Base-by-base conservation (phyloP, 2,329 filamentous ascomycete species). In the Aspergillus ochraceoroseus region DNA sequence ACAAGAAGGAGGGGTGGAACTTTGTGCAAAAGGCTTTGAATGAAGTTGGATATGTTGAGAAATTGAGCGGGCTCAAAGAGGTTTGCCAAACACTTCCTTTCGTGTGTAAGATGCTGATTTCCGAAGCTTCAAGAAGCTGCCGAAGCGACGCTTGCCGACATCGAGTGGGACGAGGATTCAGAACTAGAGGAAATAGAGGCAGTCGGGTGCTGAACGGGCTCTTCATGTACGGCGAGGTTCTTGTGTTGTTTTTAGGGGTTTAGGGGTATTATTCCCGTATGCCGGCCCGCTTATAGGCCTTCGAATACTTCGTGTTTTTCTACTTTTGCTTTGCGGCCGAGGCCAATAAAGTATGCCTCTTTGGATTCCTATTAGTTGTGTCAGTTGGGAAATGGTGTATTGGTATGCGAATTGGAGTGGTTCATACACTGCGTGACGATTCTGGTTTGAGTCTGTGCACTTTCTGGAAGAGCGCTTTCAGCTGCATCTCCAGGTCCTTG, bases 361-460 rank as follows among this genome's bases (percentile, higher is more conserved):
- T 80, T 87, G 1, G 85, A 89, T 70, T 87, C 84, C 85, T 88
- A 51, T 15, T 20, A 15, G 32, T 31, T 38, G 22, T 13, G 29
- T 58, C 37, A 56, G 47, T 28, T 26, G 39, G 12, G 8, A n/a
- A 22, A 28, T 22, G 19, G 12, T 12, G 7, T 25, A 37, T 38
- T 29, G 41, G 27, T 40, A 28, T 22, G 26, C 23, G 28, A 20
- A 33, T 7, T 20, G 14, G 4, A 33, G 14, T 17, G 13, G 32
- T 26, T 26, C 53, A 33, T 73, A 94, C 92, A 63, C 76, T 85
- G 58, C 92, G 77, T 25, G 90, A 96, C 5, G 88, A 85, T 41
- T 94, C 85, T 1, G 94, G 92, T 65, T 98, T 98, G 63, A 94
- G 85, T 44, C 89, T 76, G 55, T 84, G 74, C 2, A 98, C 92